Evolutionary conservation across 306 rosid species (phyloP), one percentile per base, ranked within the genome.

Genomic region (Macrotyloma uniflorum): DNA sequence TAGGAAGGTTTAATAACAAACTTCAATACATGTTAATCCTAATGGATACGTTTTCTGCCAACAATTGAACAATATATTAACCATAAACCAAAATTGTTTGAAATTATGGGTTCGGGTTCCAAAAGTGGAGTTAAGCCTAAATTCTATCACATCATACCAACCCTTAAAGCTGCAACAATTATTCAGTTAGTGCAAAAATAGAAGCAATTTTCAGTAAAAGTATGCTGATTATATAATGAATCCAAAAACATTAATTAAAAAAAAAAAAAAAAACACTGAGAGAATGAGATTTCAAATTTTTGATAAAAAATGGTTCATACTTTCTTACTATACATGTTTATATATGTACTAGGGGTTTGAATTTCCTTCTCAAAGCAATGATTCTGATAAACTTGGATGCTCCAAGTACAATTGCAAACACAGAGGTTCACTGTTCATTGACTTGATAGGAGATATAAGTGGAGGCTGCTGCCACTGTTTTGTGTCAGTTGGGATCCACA

Each of bases 391-490:
- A 83, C 83, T 61, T 64, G 96, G 97, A 79, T 95, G 99, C 78
- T 95, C 97, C 75, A 95, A 63, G 84, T 93, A 91, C 79, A 93
- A 86, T 84, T 93, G 99, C 84, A 93, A 79, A 82, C 80, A 83
- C 4, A 93, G 72, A 67, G 98, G 91, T 61, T 91, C 90, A 7
- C 88, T 74, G 80, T 81, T 86, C 88, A 87, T 88, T 28, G 97
- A 90, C 83, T 82, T 90, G 74, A 92, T 89, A 46, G 93, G 96
- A 19, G 90, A 87, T 75, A 89, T 88, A 40, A 89, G 80, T 36
- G 91, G 91, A 69, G 96, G 98, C 67, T 88, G 93, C 36, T 87
- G 89, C 99, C 99, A 91, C 70, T 85, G 99, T 73, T 88, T 90
- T 53, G 91, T 90, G 74, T 89, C 94, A 10, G 91, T 83, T 75